Percentiles rank a stretch among this genome's conserved stretches.
These are phyloP conservation scores for Exophiala calicioides DNA, from an alignment of 2,329 filamentous ascomycete genomes.

Conservation along the genomic window DNA sequence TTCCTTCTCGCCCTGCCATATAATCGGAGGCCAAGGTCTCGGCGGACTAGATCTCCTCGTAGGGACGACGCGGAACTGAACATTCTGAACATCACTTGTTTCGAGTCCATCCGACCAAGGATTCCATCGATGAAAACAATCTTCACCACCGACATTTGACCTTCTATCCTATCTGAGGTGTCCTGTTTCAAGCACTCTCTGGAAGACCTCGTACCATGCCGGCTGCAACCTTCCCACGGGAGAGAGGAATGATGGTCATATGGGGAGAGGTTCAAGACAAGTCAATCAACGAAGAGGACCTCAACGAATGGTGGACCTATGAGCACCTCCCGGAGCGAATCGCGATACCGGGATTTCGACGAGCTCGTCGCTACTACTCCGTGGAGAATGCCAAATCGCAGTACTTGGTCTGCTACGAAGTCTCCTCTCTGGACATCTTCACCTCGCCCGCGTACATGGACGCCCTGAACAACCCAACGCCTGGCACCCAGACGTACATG, in stretches of 20 bases:
- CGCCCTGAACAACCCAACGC: constrained; percentile 13
- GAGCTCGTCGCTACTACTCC: constrained; percentile 12
- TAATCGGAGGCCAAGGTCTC: constrained; percentile 1
- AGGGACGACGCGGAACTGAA: too few relatives aligned
- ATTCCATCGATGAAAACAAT: too few relatives aligned
- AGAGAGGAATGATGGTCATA: constrained; percentile 14
- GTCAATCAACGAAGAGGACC: constrained; percentile 10
- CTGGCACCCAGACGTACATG: constrained; percentile 11
- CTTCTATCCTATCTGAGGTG: constrained; percentile 4
- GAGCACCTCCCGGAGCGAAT: constrained; percentile 17
- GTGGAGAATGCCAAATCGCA: constrained; percentile 11
- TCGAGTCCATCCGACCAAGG: too few relatives aligned
- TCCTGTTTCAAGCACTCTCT: constrained; percentile 4
- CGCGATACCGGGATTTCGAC: constrained; percentile 14
- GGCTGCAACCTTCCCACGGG: constrained; percentile 6
- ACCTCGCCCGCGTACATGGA: constrained; percentile 14
- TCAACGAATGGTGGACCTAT: constrained; percentile 19
- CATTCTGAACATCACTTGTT: too few relatives aligned
- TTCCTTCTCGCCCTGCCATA: constrained; percentile 8
- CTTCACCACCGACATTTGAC: too few relatives aligned
- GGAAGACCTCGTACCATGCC: constrained; percentile 8
- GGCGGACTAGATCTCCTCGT: constrained; percentile 1
- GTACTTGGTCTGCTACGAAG: constrained; percentile 17
- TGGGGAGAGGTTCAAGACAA: constrained; percentile 12
- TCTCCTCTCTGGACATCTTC: constrained; percentile 13